Evolutionary conservation across 106 monocot genomes (phyloP), one percentile per base, ranked within the genome.

Genomic region (Allium fistulosum): DNA sequence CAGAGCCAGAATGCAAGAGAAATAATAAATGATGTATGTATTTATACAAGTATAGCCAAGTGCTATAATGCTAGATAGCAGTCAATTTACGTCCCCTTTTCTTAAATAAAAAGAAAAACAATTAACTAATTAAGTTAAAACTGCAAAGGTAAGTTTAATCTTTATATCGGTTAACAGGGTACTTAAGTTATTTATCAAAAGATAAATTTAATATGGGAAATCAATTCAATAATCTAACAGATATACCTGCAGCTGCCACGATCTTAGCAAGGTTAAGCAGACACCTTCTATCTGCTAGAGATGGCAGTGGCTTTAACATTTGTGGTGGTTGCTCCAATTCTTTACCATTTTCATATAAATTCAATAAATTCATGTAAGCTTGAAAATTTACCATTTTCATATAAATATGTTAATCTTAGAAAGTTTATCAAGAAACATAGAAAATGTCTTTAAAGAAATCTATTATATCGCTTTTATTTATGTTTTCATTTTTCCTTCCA

Each of bases 191-290:
- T 17, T 15, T 61, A 57, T 46, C 3, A 28, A 61, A 37, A 46
- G 17, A 67, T 5, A 58, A 10, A 62, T 62, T 67, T 59, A 0
- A 67, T 66, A 12, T 49, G 49, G 48, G 50, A 52, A 74, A 74
- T 17, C 10, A 62, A 27, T 65, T 4, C 1, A 37, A 37, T 37
- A 37, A 37, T 37, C 37, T 37, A 37, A 37, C 37, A 37, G 37
- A 5, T 37, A 67, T 74, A 97, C 96, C 97, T 82, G 89, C 86
- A 26, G 80, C 72, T 55, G 92, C 84, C 72, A 92, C 79, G 65
- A 97, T 92, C 76, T 92, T 97, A 51, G 92, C 86, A 47, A 97
- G 84, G 71, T 87, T 81, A 65, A 97, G 92, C 48, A 92, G 65
- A 7, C 81, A 80, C 62, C 67, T 86, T 71, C 89, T 89, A 61